Evolutionary conservation across 2,329 filamentous ascomycete species (phyloP).

Genomic region (Penicillium nordicum): DNA sequence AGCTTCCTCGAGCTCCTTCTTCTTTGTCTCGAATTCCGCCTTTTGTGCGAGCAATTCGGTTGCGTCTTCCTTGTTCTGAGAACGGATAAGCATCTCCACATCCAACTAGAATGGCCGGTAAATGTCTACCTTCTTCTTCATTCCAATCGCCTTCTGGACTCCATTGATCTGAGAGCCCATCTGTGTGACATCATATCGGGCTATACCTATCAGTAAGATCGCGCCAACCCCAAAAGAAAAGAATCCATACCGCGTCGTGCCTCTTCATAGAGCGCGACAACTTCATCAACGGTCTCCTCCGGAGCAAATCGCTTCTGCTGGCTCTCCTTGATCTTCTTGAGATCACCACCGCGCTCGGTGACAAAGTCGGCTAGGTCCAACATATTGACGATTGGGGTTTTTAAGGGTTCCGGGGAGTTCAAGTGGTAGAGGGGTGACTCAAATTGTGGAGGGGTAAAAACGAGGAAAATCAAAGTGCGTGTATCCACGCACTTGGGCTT

Average conservation of each 20-base stretch:
- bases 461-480: conserved; percentile 16
- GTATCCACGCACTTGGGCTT: background rate
- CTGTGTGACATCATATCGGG: conserved; percentile 74
- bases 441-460: conserved; percentile 27
- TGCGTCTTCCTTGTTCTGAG: conserved; percentile 78
- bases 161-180: conserved; percentile 82
- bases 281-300: conserved; percentile 82
- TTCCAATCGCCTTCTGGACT: conserved; percentile 82
- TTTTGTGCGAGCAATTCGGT: conserved; percentile 77
- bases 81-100: conserved; percentile 6
- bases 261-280: conserved; percentile 82
- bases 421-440: conserved; percentile 18
- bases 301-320: conserved; percentile 78
- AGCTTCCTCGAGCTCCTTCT: conserved; percentile 72
- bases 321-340: conserved; percentile 85
- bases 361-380: conserved; percentile 77
- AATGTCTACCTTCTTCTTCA: conserved; percentile 74
- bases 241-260: conserved; percentile 65
- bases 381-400: conserved; percentile 48
- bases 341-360: conserved; percentile 82
- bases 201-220: conserved; percentile 34
- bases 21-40: conserved; percentile 71
- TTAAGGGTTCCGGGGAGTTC: background rate
- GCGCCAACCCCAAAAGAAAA: background rate
- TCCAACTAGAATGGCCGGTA: background rate